These are phyloP conservation scores for Epichloe sylvatica DNA, from an alignment of 2,329 filamentous ascomycete species.

Conservation along the genomic window DNA sequence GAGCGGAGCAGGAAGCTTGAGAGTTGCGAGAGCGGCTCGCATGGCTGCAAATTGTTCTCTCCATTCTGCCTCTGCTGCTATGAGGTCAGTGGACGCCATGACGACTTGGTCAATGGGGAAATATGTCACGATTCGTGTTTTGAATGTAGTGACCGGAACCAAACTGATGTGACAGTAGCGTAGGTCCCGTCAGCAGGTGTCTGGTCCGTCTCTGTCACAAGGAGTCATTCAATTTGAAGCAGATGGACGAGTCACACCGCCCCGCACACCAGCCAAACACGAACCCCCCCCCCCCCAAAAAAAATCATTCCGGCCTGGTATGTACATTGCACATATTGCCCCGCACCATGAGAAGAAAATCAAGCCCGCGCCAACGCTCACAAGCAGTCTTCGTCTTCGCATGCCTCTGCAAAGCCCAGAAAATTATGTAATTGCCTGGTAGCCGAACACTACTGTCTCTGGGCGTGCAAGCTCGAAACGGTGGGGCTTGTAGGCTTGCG, in stretches of 20 bases:
- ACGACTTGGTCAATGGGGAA: neutral
- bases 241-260: slow-evolving; percentile 2
- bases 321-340: too few relatives aligned
- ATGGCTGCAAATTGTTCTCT: slow-evolving; percentile 73
- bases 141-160: neutral
- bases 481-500: too few relatives aligned
- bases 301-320: too few relatives aligned
- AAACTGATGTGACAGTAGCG: too few relatives aligned
- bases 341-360: neutral
- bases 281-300: too few relatives aligned
- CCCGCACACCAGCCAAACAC: neutral
- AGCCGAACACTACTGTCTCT: too few relatives aligned
- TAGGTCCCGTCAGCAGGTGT: too few relatives aligned
- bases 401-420: too few relatives aligned
- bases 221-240: neutral
- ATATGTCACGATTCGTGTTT: neutral
- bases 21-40: slow-evolving; percentile 66
- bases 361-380: neutral
- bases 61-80: slow-evolving; percentile 51
- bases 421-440: too few relatives aligned
- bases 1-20: slow-evolving; percentile 36
- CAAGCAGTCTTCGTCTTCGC: too few relatives aligned
- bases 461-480: too few relatives aligned
- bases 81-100: slow-evolving; percentile 23
- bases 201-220: too few relatives aligned